Conservation (phyloP, 192 early-diverging fungal genomes). For the Thamnidium elegans region DNA sequence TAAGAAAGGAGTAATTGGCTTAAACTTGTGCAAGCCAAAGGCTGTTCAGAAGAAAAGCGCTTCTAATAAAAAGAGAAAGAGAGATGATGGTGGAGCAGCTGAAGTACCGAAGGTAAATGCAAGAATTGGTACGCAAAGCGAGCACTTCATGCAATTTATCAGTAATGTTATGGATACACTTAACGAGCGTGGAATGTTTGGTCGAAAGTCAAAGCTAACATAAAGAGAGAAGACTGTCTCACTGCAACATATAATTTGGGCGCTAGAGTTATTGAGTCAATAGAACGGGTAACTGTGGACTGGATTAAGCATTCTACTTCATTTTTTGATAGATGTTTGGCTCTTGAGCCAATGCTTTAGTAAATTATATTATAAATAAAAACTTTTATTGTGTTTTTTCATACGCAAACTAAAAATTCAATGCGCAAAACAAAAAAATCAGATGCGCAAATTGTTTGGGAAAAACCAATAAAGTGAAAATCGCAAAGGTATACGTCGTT, state of each 20-base stretch:
- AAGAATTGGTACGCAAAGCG: background rate
- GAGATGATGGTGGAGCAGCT: background rate
- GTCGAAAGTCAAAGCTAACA: background rate
- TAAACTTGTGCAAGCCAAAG: slow-evolving; percentile 6
- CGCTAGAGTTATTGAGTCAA: background rate
- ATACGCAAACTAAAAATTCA: background rate
- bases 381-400: background rate
- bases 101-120: slow-evolving; percentile 6
- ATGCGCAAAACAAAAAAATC: background rate
- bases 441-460: background rate
- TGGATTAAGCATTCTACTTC: slow-evolving; percentile 2
- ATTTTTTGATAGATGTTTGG: slow-evolving; percentile 4
- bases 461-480: slow-evolving; percentile 1
- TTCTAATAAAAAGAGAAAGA: slow-evolving; percentile 8
- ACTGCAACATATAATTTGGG: background rate
- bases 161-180: slow-evolving; percentile 1
- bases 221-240: slow-evolving; percentile 10
- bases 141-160: slow-evolving; percentile 3
- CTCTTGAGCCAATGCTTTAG: background rate
- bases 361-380: too few species aligned
- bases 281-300: background rate
- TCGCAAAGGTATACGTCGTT: too few species aligned
- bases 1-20: slow-evolving; percentile 6
- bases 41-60: slow-evolving; percentile 4
- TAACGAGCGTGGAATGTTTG: background rate